Conservation (phyloP, 108 stramenopile species). For the Aurantiochytrium sp. region DNA sequence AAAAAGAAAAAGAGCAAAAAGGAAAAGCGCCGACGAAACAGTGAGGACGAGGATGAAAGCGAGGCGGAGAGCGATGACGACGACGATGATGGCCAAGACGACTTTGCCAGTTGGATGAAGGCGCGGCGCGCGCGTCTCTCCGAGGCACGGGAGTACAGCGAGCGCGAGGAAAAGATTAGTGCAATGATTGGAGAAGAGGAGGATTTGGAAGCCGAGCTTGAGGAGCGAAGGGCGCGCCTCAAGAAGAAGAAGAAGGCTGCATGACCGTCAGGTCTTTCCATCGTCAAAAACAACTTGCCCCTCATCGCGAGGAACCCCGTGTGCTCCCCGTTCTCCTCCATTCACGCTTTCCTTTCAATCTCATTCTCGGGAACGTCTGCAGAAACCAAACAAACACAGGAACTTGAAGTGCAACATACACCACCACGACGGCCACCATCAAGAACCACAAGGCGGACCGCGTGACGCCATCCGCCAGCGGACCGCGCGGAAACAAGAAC, state of each 20-base stretch:
- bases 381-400: too few species aligned
- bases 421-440: too few species aligned
- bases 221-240: neutral
- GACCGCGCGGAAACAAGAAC: too few species aligned
- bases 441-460: too few species aligned
- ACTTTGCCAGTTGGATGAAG: neutral
- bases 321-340: too few species aligned
- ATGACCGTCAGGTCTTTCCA: too few species aligned
- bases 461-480: too few species aligned
- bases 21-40: neutral
- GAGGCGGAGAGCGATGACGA: neutral
- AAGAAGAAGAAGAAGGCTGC: neutral
- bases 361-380: too few species aligned
- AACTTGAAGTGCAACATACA: too few species aligned
- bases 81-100: neutral
- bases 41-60: neutral
- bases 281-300: too few species aligned
- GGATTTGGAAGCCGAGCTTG: neutral
- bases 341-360: too few species aligned
- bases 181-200: neutral
- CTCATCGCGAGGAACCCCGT: too few species aligned
- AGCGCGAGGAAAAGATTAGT: neutral
- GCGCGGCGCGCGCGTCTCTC: neutral
- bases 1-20: neutral
- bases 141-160: neutral